A percentile compares a stretch with the other conserved stretches of the same genome.
Conservation (phyloP, 306 rosid genomes). For the Ormosia emarginata region DNA sequence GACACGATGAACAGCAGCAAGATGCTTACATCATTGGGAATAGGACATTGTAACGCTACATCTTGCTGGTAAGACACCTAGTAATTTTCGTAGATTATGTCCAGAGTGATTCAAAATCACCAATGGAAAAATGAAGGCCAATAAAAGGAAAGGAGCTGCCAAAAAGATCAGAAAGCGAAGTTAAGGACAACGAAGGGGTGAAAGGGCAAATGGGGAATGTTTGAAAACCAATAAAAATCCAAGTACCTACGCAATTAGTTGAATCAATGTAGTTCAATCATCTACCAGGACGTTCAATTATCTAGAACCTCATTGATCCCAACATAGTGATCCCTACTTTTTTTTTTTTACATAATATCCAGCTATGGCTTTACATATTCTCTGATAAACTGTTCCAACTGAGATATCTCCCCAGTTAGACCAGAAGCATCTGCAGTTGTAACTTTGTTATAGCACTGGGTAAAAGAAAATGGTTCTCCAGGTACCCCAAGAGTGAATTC, state of each 20-base stretch:
- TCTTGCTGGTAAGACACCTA: not conserved
- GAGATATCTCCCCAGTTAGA: constrained; percentile 53
- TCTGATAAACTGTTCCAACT: constrained; percentile 63
- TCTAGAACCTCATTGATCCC: constrained; percentile 1
- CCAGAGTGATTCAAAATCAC: not conserved
- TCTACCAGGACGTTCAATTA: constrained; percentile 8
- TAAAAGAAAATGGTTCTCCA: constrained; percentile 62
- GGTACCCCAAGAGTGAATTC: constrained; percentile 66
- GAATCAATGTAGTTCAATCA: not conserved
- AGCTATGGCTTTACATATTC: constrained; percentile 43
- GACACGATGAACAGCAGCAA: not conserved
- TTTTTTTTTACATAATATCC: not conserved
- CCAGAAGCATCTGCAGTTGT: constrained; percentile 70
- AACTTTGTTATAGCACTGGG: constrained; percentile 68
- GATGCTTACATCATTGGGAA: not conserved
- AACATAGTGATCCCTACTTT: not conserved
- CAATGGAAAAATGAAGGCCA: not conserved
- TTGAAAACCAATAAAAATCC: not conserved
- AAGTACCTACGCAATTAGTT: constrained; percentile 1
- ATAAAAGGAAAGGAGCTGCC: not conserved
- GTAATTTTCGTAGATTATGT: not conserved
- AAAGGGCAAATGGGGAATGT: too few species aligned
- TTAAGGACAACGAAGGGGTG: not conserved
- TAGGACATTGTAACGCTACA: not conserved
- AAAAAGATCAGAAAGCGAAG: not conserved